Percentiles rank a stretch among this genome's conserved stretches.
phyloP scores from a whole-genome alignment of 2,329 filamentous ascomycete species.

The Fusarium domesticum region DNA sequence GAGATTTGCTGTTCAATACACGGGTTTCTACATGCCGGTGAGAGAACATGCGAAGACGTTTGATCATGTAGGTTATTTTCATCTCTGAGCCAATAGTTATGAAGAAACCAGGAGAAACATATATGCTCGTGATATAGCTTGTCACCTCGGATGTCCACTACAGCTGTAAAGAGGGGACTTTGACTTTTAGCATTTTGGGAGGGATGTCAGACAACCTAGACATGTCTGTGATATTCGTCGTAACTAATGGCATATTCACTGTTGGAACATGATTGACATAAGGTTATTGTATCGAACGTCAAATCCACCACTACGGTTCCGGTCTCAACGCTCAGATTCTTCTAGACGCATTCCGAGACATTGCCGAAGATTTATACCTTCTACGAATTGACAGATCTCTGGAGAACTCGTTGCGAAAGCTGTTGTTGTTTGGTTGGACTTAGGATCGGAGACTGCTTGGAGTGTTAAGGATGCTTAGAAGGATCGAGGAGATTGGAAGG shows the following conservation, averaged over 20 bases:
- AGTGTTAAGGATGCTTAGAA: no score
- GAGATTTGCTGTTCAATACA: not conserved
- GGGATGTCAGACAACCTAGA: constrained; percentile 51
- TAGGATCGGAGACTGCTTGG: no score
- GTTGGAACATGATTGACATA: no score
- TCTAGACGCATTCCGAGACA: constrained; percentile 48
- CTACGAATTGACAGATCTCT: constrained; percentile 52
- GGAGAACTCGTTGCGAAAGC: no score
- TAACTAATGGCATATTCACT: no score
- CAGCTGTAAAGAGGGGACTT: constrained; percentile 59
- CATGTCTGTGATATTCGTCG: no score
- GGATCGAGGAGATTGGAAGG: no score
- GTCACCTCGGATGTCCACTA: constrained; percentile 63
- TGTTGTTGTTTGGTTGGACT: no score
- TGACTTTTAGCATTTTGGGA: constrained; percentile 50
- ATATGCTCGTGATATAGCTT: constrained; percentile 65
- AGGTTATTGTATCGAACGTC: constrained; percentile 46
- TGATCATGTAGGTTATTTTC: no score
- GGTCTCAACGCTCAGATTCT: constrained; percentile 55
- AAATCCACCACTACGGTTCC: constrained; percentile 59
- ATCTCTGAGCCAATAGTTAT: no score
- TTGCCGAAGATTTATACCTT: constrained; percentile 46
- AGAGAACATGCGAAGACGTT: no score
- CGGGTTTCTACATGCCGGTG: no score
- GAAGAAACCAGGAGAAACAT: constrained; percentile 11